These are phyloP conservation scores for Wallacemonas sp. DNA, from an alignment of 208 protist species.

Conservation along the genomic window DNA sequence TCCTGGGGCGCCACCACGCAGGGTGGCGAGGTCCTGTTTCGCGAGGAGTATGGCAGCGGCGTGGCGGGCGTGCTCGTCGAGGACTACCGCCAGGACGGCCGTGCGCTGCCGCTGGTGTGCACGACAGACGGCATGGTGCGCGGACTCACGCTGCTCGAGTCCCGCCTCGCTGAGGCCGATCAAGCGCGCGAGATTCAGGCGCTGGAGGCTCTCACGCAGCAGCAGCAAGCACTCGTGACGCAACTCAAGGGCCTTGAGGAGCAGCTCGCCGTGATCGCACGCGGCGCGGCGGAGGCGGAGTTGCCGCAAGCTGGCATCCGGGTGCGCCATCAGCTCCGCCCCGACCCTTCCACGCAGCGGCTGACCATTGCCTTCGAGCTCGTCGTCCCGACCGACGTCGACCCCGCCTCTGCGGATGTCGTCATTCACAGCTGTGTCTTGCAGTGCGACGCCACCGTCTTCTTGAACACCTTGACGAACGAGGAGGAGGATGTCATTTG, in stretches of 20 bases:
- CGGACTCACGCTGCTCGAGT: slow-evolving; percentile 70
- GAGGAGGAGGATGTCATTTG: slow-evolving; percentile 31
- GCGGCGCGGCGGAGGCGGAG: slow-evolving; percentile 57
- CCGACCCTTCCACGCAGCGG: slow-evolving; percentile 25
- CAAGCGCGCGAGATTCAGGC: slow-evolving; percentile 58
- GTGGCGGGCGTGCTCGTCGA: slow-evolving; percentile 82
- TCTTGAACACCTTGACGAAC: slow-evolving; percentile 2
- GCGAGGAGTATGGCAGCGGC: slow-evolving; percentile 63
- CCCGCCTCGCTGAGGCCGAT: slow-evolving; percentile 39
- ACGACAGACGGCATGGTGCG: slow-evolving; percentile 87
- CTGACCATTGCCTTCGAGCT: slow-evolving; percentile 44
- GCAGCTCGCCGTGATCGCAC: slow-evolving; percentile 41
- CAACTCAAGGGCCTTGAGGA: slow-evolving; percentile 79
- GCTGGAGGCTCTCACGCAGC: slow-evolving; percentile 66
- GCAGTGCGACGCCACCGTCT: slow-evolving; percentile 36
- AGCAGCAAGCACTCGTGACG: slow-evolving; percentile 72
- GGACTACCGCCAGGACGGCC: slow-evolving; percentile 92
- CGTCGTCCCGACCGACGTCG: neutral
- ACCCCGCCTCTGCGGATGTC: slow-evolving; percentile 23
- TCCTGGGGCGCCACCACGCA: slow-evolving; percentile 32
- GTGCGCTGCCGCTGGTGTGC: slow-evolving; percentile 76
- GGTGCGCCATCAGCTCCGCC: slow-evolving; percentile 34
- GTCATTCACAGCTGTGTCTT: slow-evolving; percentile 80
- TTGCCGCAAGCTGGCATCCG: slow-evolving; percentile 53
- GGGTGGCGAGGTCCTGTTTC: slow-evolving; percentile 81